Percentiles rank a stretch among this genome's conserved stretches.
phyloP scores from a whole-genome alignment of 306 rosid species.

The Canavalia ensiformis region DNA sequence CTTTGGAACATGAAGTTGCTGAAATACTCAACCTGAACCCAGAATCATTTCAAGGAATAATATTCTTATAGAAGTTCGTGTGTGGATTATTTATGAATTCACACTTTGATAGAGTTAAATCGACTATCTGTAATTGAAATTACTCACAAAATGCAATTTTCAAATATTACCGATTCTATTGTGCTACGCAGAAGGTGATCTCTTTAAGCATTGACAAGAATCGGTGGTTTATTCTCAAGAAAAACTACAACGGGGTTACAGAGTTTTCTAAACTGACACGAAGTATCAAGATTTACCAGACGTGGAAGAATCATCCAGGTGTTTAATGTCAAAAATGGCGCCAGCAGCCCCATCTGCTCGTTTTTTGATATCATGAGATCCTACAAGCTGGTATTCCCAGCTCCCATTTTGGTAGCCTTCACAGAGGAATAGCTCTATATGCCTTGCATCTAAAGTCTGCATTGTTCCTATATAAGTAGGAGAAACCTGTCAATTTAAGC shows the following conservation, averaged over 20 bases:
- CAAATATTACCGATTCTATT: constrained; percentile 14
- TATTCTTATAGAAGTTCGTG: constrained; percentile 1
- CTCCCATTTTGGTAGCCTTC: constrained; percentile 76
- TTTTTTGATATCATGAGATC: constrained; percentile 82
- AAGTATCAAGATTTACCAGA: constrained; percentile 60
- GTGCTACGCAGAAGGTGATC: constrained; percentile 17
- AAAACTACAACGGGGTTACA: not conserved
- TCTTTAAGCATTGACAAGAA: constrained; percentile 15
- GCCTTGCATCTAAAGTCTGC: constrained; percentile 98
- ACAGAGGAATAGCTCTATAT: constrained; percentile 81
- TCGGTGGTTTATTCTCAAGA: constrained; percentile 4
- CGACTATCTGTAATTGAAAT: constrained; percentile 14
- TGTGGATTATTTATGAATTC: constrained; percentile 21
- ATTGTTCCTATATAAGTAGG: constrained; percentile 78
- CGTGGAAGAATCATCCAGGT: constrained; percentile 70
- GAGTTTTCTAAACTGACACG: not conserved
- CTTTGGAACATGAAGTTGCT: constrained; percentile 27
- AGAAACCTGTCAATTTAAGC: constrained; percentile 39
- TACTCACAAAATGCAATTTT: constrained; percentile 15
- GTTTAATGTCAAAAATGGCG: constrained; percentile 80
- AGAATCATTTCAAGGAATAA: constrained; percentile 31
- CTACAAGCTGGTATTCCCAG: constrained; percentile 91
- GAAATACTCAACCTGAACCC: constrained; percentile 32
- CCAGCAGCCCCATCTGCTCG: constrained; percentile 88
- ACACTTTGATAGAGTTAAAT: constrained; percentile 16